phyloP scores from a whole-genome alignment of 805 yeast species.

The Ogataea nakhonphanomensis region DNA sequence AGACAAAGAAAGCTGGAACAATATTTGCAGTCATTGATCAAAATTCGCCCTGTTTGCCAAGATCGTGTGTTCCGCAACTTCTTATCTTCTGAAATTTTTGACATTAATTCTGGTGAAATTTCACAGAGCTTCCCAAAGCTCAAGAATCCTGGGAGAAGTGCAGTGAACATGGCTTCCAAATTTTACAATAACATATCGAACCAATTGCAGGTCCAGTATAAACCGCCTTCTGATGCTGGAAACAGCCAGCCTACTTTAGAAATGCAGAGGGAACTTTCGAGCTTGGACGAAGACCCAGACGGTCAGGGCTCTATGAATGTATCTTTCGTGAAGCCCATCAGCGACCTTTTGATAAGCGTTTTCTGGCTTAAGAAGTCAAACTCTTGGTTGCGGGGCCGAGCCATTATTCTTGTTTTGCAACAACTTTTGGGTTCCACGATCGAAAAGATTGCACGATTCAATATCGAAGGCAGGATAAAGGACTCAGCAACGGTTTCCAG shows the following conservation, averaged over 20 bases:
- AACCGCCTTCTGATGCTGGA: slow-evolving; percentile 2
- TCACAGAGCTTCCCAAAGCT: slow-evolving; percentile 8
- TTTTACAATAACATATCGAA: slow-evolving; percentile 32
- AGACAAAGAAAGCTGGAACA: slow-evolving; percentile 58
- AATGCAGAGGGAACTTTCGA: slow-evolving; percentile 53
- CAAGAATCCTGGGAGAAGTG: slow-evolving; percentile 13
- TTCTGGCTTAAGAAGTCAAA: slow-evolving; percentile 60
- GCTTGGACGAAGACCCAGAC: slow-evolving; percentile 40
- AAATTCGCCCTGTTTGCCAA: slow-evolving; percentile 67
- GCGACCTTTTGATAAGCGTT: slow-evolving; percentile 67
- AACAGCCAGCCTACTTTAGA: slow-evolving; percentile 32
- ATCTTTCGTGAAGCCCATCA: slow-evolving; percentile 75
- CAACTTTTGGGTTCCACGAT: slow-evolving; percentile 82
- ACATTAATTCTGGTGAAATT: slow-evolving; percentile 22
- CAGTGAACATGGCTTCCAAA: slow-evolving; percentile 29
- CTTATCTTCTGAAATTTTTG: slow-evolving; percentile 67
- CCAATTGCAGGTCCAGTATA: slow-evolving; percentile 19
- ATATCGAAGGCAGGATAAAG: slow-evolving; percentile 35
- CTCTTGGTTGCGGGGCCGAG: slow-evolving; percentile 83
- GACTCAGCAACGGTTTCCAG: slow-evolving; percentile 47
- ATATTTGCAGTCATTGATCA: slow-evolving; percentile 56
- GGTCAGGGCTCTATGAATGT: slow-evolving; percentile 13
- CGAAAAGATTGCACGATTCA: slow-evolving; percentile 59
- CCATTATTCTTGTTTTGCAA: slow-evolving; percentile 74
- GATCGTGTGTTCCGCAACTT: slow-evolving; percentile 72